A percentile compares a stretch with the other conserved stretches of the same genome.
phyloP scores from a whole-genome alignment of 495 filamentous ascomycete genomes.

The Monascus purpureus region DNA sequence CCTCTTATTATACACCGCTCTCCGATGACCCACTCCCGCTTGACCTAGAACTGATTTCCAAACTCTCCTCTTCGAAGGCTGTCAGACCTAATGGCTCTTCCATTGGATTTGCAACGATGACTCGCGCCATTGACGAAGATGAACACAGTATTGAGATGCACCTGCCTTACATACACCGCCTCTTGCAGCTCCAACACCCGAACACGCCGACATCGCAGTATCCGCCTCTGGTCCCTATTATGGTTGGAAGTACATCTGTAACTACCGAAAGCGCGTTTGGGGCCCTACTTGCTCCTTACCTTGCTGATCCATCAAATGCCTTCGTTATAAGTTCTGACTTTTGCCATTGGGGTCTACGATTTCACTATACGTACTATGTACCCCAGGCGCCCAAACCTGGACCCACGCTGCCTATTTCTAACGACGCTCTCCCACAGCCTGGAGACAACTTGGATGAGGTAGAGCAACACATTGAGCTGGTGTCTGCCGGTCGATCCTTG shows the following conservation, averaged over 20 bases:
- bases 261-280: conserved; percentile 58
- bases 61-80: conserved; percentile 41
- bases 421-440: conserved; percentile 26
- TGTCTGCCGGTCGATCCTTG: conserved; percentile 24
- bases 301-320: conserved; percentile 59
- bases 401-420: conserved; percentile 27
- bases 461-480: conserved; percentile 13
- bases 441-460: conserved; percentile 13
- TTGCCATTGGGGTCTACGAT: conserved; percentile 87
- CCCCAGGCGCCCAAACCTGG: conserved; percentile 31
- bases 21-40: conserved; percentile 60
- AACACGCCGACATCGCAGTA: conserved; percentile 31
- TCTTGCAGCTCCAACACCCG: conserved; percentile 35
- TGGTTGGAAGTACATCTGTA: conserved; percentile 64
- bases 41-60: conserved; percentile 50
- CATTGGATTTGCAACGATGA: conserved; percentile 57
- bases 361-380: conserved; percentile 74
- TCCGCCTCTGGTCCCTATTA: conserved; percentile 70
- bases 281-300: conserved; percentile 58
- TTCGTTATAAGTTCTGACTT: conserved; percentile 93
- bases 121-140: conserved; percentile 52
- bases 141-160: conserved; percentile 98
- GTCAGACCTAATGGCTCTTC: conserved; percentile 22
- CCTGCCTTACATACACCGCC: conserved; percentile 83
- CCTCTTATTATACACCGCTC: conserved; percentile 71